These are phyloP conservation scores for Babesia divergens DNA, from an alignment of 169 alveolate genomes.

Conservation along the genomic window DNA sequence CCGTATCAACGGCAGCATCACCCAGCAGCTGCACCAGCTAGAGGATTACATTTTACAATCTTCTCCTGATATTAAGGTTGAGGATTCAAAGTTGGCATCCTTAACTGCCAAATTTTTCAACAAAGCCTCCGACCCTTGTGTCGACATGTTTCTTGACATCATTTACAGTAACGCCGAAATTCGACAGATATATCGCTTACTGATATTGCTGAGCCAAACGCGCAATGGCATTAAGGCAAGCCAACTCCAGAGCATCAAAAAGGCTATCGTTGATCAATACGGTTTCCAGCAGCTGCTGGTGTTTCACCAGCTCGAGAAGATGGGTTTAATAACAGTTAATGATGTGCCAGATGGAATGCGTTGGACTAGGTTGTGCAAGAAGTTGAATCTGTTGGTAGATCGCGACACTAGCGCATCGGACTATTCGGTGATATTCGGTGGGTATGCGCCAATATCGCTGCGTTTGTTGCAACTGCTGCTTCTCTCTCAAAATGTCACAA, in stretches of 20 bases:
- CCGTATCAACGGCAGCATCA: conserved; percentile 68
- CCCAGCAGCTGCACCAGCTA: conserved; percentile 69
- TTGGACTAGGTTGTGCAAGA: conserved; percentile 64
- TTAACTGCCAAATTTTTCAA: conserved; percentile 40
- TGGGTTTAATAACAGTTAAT: conserved; percentile 39
- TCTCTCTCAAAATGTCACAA: conserved; percentile 8
- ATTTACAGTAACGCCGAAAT: conserved; percentile 62
- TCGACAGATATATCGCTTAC: conserved; percentile 56
- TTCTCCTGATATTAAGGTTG: conserved; percentile 32
- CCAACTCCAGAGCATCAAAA: conserved; percentile 63
- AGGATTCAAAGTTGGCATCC: conserved; percentile 34
- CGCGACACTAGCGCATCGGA: conserved; percentile 56
- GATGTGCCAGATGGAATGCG: conserved; percentile 26
- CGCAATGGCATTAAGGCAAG: conserved; percentile 60
- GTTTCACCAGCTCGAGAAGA: conserved; percentile 35
- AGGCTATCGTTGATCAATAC: conserved; percentile 68
- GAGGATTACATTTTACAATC: conserved; percentile 79
- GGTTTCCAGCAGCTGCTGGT: conserved; percentile 61
- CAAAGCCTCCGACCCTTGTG: conserved; percentile 42
- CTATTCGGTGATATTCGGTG: conserved; percentile 68
- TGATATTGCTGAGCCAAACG: conserved; percentile 58
- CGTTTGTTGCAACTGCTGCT: conserved; percentile 62
- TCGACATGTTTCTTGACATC: conserved; percentile 54
- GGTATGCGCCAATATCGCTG: conserved; percentile 74
- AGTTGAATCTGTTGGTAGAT: conserved; percentile 67